phyloP scores from a whole-genome alignment of 345 rosid genomes.

The Aquilaria yunnanensis region DNA sequence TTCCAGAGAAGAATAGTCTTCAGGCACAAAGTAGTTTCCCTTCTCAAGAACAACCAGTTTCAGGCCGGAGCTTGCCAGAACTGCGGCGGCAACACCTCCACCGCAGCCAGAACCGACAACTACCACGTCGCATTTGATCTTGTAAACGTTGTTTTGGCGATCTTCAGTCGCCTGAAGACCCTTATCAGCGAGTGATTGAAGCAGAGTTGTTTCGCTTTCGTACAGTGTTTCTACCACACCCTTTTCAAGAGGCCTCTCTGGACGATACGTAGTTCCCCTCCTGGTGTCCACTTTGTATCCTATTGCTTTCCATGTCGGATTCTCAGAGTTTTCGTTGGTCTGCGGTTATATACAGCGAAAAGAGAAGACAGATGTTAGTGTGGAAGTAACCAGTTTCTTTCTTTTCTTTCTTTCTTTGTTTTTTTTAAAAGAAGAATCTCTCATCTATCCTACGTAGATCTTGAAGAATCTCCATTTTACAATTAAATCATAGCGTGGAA shows the following conservation, averaged over 20 bases:
- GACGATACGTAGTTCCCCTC: slow-evolving; percentile 10
- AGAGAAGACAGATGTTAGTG: too few relatives aligned
- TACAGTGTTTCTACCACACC: slow-evolving; percentile 44
- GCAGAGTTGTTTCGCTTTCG: slow-evolving; percentile 34
- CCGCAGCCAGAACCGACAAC: slow-evolving; percentile 66
- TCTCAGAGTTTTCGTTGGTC: slow-evolving; percentile 41
- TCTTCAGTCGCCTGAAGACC: slow-evolving; percentile 46
- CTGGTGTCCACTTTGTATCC: slow-evolving; percentile 42
- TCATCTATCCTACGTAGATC: too few relatives aligned
- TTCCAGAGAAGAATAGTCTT: slow-evolving; percentile 50
- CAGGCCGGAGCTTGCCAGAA: slow-evolving; percentile 54
- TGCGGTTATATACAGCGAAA: slow-evolving; percentile 6
- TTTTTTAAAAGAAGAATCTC: too few relatives aligned
- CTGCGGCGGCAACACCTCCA: slow-evolving; percentile 71
- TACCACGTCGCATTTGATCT: slow-evolving; percentile 56
- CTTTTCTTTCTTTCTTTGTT: too few relatives aligned
- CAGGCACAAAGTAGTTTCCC: slow-evolving; percentile 53
- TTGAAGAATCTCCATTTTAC: too few relatives aligned
- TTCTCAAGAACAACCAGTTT: slow-evolving; percentile 60
- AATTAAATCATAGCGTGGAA: too few relatives aligned
- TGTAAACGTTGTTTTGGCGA: slow-evolving; percentile 22
- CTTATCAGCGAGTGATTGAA: slow-evolving; percentile 33
- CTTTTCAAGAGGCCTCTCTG: slow-evolving; percentile 42
- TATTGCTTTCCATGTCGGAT: slow-evolving; percentile 62
- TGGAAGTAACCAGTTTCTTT: too few relatives aligned